Percentiles rank a stretch among this genome's conserved stretches.
phyloP scores from a whole-genome alignment of 306 rosid genomes.

The Pterocarpus macrocarpus region DNA sequence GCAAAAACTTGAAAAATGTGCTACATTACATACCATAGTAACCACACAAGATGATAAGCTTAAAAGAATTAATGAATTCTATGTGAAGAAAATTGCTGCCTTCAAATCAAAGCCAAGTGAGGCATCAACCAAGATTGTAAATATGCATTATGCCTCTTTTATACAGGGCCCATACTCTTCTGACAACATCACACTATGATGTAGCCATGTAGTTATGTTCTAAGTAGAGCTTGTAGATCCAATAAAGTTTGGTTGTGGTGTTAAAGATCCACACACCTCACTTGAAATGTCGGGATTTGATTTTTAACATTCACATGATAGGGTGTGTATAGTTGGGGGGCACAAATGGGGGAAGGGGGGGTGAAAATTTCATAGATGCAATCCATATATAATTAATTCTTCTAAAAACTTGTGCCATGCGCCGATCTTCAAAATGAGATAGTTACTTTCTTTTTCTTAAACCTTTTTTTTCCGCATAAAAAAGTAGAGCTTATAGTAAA shows the following conservation, averaged over 20 bases:
- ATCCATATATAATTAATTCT: neutral
- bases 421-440: neutral
- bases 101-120: no score
- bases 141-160: conserved; percentile 16
- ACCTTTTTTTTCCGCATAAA: neutral
- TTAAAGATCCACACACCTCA: neutral
- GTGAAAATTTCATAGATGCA: no score
- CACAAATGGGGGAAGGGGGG: no score
- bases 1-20: conserved; percentile 41
- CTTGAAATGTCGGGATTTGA: neutral
- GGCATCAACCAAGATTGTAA: neutral
- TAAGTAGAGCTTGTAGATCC: neutral
- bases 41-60: conserved; percentile 37
- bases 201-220: neutral
- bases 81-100: neutral
- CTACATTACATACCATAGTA: conserved; percentile 30
- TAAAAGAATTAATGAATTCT: conserved; percentile 43
- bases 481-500: neutral
- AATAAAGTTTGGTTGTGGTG: conserved; percentile 9
- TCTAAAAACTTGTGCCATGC: neutral
- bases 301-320: neutral
- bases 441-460: neutral
- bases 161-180: conserved; percentile 16
- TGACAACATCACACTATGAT: conserved; percentile 29
- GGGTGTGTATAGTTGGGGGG: no score